Base-by-base conservation (phyloP, 1,284 basidiomycete genomes). In the Ganoderma multipileum region DNA sequence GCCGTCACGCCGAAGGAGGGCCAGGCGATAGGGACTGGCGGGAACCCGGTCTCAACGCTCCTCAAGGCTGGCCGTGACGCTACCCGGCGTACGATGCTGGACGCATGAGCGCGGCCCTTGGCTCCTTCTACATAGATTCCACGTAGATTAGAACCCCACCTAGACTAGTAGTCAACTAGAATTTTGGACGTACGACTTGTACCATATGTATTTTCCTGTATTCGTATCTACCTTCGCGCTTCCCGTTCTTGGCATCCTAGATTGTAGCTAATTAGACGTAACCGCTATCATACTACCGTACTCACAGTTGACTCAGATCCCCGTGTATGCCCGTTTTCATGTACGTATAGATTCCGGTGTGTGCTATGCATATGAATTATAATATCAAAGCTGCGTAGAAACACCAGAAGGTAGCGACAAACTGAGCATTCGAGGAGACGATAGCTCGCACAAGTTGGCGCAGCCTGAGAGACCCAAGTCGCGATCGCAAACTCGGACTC, bases 51-150 rank as follows among this genome's bases (percentile, higher is more conserved):
- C 30, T 88, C 94, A 20, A 81, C 88, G 33, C 87, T 97, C 63
- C 84, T 98, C 71, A 98, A 97, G 80, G 89, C 92, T 18, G 95
- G 94, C 33, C 86, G 96, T 68, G 95, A 97, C 75, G 93, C 96
- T 39, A 98, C 96, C 9, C 80, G 83, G 62, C 88, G 90, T n/a
- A 86, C 95, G 12, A 79, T 85, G 66, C 71, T 91, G 71, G 85
- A 81, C 70, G 63, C 65, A 5, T 60, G n/a, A 39, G 38, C 36
- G 8, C 23, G n/a, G 67, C 66, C 38, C 60, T 42, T 57, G 59
- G 33, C 6, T 20, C 39, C 59, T 55, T 20, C 36, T 28, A 20
- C 23, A 30, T 62, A 57, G 54, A 63, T 18, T 44, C 57, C 11
- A 3, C 12, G 42, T 60, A 60, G 38, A 60, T 60, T 16, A 60